These are phyloP conservation scores for Sporothrix sp. DNA, from an alignment of 2,329 filamentous ascomycete genomes.

Conservation along the genomic window DNA sequence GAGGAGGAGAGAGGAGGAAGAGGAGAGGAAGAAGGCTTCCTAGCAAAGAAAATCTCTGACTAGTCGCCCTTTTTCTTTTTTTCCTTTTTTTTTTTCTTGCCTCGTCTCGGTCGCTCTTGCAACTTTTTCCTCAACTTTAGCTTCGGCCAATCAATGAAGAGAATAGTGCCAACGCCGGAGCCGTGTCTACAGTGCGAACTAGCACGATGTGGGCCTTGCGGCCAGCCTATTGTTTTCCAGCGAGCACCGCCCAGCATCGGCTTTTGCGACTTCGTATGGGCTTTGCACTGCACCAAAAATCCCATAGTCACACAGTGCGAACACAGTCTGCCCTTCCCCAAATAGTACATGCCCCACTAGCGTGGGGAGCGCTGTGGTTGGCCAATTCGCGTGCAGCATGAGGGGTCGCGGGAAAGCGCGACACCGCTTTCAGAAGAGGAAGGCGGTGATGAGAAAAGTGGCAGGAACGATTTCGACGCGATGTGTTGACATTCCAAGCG, in stretches of 20 bases:
- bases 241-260: neutral
- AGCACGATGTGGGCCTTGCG: neutral
- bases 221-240: neutral
- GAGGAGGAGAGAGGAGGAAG: neutral
- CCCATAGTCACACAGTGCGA: neutral
- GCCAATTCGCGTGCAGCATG: constrained; percentile 8
- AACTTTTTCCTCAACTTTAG: neutral
- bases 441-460: constrained; percentile 4
- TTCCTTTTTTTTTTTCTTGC: neutral
- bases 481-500: neutral
- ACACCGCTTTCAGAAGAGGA: neutral
- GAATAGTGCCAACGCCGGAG: constrained; percentile 3
- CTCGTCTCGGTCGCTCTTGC: neutral
- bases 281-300: neutral
- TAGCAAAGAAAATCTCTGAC: constrained; percentile 9
- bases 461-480: neutral
- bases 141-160: neutral
- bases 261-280: neutral
- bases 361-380: constrained; percentile 10
- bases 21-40: constrained; percentile 2
- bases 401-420: neutral
- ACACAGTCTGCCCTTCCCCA: neutral
- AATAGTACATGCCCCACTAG: neutral
- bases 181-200: neutral
- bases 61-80: constrained; percentile 6